Evolutionary conservation across 2,329 filamentous ascomycete species (phyloP).

Genomic region (Xylaria polymorpha): DNA sequence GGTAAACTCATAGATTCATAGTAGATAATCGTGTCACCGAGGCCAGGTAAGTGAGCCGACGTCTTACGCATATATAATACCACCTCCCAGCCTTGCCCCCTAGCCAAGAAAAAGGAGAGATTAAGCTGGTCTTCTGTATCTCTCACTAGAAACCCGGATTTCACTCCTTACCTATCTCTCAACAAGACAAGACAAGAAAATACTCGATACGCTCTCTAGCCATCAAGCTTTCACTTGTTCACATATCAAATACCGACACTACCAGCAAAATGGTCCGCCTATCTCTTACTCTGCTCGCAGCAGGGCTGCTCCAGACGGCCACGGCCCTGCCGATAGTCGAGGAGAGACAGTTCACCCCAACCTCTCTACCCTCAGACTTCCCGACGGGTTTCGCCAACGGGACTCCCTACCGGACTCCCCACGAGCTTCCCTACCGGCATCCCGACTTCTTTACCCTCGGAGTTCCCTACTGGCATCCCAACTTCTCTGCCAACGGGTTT

Average conservation of each 20-base stretch:
- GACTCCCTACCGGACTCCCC: neutral
- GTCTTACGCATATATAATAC: slow-evolving; percentile 26
- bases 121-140: slow-evolving; percentile 35
- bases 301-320: slow-evolving; percentile 32
- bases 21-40: neutral
- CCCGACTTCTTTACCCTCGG: neutral
- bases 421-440: neutral
- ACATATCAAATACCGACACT: slow-evolving; percentile 13
- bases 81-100: slow-evolving; percentile 13
- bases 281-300: slow-evolving; percentile 31
- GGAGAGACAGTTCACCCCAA: slow-evolving; percentile 21
- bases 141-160: slow-evolving; percentile 17
- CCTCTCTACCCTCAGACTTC: slow-evolving; percentile 12
- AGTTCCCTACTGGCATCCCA: neutral
- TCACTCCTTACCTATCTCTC: slow-evolving; percentile 2
- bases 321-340: slow-evolving; percentile 32
- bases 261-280: slow-evolving; percentile 35
- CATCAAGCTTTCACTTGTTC: slow-evolving; percentile 7
- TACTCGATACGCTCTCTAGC: slow-evolving; percentile 15
- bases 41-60: neutral
- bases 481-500: neutral
- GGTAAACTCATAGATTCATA: neutral
- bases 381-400: slow-evolving; percentile 11
- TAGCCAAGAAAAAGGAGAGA: neutral
- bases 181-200: neutral